Base-by-base conservation (phyloP, 495 filamentous ascomycete species). In the Neurospora sp. region DNA sequence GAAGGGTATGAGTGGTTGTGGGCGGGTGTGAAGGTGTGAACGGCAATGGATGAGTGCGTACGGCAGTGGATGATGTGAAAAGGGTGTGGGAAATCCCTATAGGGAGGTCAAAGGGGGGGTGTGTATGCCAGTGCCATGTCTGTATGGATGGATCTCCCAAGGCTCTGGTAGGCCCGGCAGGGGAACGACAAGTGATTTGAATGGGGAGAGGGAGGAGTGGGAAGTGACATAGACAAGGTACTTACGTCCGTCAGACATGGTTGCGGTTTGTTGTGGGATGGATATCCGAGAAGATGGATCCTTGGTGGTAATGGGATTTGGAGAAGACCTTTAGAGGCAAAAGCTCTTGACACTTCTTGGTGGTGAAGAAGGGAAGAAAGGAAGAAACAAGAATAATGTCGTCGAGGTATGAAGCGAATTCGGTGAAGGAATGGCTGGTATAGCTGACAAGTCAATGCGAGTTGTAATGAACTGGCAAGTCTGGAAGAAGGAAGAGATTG, bases 201-300 rank as follows among this genome's bases (percentile, higher is more conserved):
- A 68, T 31, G 22, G 53, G 39, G 71, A 72, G 71, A 72, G 53
- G 16, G 47, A 37, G 39, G 68, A 38, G 22, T 9, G 40, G 65
- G 65, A 27, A 10, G 39, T 42, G 44, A 37, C 27, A 35, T 8
- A 31, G 7, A 37, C 53, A 40, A 53, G 42, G 70, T 41, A 81
- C 79, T 39, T 79, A 81, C 79, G 76, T 76, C 79, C 79, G 75
- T 81, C 79, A 41, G 78, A 68, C 79, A 81, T 81, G 31, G 69
- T 77, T 47, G 59, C 72, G 74, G 44, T 53, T 53, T 61, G 31
- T 45, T 65, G 20, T 61, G 37, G 12, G 61, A 53, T 22, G 12
- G 31, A 27, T 68, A 31, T 38, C 27, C 45, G 61, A 59, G 22
- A 39, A 41, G 38, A 68, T 3, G 71, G 53, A 61, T 61, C 27